Base-by-base conservation (phyloP, 176 grass and related monocot species). In the Urochloa ruziziensis region DNA sequence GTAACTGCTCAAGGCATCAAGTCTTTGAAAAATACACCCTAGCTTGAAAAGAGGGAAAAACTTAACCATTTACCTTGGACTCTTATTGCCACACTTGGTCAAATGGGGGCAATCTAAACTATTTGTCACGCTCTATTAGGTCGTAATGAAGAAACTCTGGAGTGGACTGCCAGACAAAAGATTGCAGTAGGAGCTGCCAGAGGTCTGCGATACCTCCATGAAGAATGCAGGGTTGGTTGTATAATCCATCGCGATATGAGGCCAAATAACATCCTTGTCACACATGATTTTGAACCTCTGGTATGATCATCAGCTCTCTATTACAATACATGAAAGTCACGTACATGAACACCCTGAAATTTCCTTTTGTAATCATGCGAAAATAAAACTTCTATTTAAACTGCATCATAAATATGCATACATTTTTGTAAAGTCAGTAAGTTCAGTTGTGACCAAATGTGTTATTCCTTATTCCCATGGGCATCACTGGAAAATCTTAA, bases 211-310 rank as follows among this genome's bases (percentile, higher is more conserved):
- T 98, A 98, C 79, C 92, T 98, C 78, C 96, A 98, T 44, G 96
- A 98, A 66, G 96, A 98, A 82, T 98, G 91, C 28, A 88, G 96
- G 80, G 96, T 98, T 16, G 96, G 96, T 17, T 98, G 96, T 70
- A 98, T 98, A 29, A 90, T 98, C 62, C 96, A 98, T 70, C 88
- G 96, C 34, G 96, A 98, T 69, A 94, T 98, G 96, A 90, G 96
- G 16, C 96, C 96, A 32, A 98, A 98, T 33, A 98, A 98, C 84
- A 98, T 98, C 36, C 93, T 98, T 83, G 88, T 98, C 57, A 98
- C 96, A 24, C 96, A 95, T 75, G 96, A 98, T 89, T 98, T 92
- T 28, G 96, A 98, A 67, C 96, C 93, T 70, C 88, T 98, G 93
- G 96, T 98, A 98, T 33, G 88, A 15, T 65, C 25, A n/a, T n/a